These are phyloP conservation scores for Hansenula lynferdii DNA, from an alignment of 1,139 yeast genomes.

Conservation along the genomic window DNA sequence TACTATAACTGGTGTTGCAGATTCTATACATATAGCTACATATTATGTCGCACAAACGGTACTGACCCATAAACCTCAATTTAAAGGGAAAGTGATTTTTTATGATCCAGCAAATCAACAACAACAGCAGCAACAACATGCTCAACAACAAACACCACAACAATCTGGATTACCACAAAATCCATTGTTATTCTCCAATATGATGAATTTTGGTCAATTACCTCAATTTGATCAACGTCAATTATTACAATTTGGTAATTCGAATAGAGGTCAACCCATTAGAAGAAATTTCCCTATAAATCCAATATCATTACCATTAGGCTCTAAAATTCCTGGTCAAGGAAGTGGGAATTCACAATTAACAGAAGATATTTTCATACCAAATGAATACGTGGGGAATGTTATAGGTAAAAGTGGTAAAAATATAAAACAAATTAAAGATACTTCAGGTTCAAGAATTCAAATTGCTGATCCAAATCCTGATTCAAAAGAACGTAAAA, in stretches of 20 bases:
- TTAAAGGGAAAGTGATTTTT: conserved; percentile 49
- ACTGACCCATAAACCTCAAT: conserved; percentile 50
- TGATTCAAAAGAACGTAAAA: conserved; percentile 50
- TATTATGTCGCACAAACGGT: conserved; percentile 69
- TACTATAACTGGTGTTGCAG: conserved; percentile 75
- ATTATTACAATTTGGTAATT: conserved; percentile 5
- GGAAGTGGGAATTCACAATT: conserved; percentile 4
- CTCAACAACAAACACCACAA: no score
- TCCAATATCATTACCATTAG: conserved; percentile 3
- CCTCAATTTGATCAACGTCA: conserved; percentile 8
- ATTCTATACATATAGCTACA: conserved; percentile 81
- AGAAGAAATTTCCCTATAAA: no score
- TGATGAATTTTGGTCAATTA: conserved; percentile 5
- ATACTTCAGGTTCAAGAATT: conserved; percentile 71
- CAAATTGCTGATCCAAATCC: conserved; percentile 63
- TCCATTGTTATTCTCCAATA: conserved; percentile 7
- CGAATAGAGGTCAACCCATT: not conserved
- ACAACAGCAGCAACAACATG: conserved; percentile 22
- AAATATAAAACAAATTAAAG: conserved; percentile 75
- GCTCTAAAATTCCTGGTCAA: not conserved
- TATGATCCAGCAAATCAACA: conserved; percentile 56
- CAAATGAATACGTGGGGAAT: conserved; percentile 75
- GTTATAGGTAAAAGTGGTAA: conserved; percentile 87
- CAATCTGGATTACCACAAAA: conserved; percentile 11
- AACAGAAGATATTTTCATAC: conserved; percentile 65